Conservation (phyloP, 2,329 filamentous ascomycete genomes). For the Aschersonia sp. region DNA sequence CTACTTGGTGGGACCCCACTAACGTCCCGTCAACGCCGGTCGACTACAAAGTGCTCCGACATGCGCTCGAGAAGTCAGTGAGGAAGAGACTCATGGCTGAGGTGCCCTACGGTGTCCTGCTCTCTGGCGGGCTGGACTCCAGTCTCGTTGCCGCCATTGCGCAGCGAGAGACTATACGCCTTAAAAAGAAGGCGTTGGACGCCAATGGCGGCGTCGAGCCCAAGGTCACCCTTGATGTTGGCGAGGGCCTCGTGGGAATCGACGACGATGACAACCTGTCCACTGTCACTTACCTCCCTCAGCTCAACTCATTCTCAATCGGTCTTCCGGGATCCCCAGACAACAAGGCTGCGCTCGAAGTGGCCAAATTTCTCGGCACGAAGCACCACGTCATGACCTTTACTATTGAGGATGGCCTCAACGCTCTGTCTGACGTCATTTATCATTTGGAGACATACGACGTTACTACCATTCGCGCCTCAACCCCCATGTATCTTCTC, state of each 20-base stretch:
- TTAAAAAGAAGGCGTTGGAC: constrained; percentile 50
- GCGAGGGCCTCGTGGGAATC: constrained; percentile 76
- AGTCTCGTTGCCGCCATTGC: constrained; percentile 91
- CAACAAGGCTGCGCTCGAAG: constrained; percentile 79
- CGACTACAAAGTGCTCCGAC: constrained; percentile 69
- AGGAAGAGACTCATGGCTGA: constrained; percentile 97
- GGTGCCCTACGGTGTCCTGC: constrained; percentile 89
- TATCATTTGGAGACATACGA: constrained; percentile 97
- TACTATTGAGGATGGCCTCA: constrained; percentile 91
- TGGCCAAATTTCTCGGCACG: constrained; percentile 91
- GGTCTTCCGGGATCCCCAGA: constrained; percentile 88
- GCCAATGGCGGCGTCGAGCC: constrained; percentile 29
- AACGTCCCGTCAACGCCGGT: constrained; percentile 68
- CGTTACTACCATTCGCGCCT: constrained; percentile 95
- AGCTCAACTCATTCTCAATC: constrained; percentile 98
- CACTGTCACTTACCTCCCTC: constrained; percentile 79
- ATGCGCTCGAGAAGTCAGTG: constrained; percentile 77
- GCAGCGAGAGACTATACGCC: constrained; percentile 74
- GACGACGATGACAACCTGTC: constrained; percentile 83
- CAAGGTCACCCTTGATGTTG: constrained; percentile 36
- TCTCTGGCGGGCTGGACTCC: constrained; percentile 92
- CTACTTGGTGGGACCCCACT: constrained; percentile 77
- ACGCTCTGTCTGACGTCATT: constrained; percentile 94
- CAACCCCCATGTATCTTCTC: constrained; percentile 95
- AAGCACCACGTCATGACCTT: constrained; percentile 98